A percentile compares a stretch with the other conserved stretches of the same genome.
Evolutionary conservation across 2,329 filamentous ascomycete species (phyloP).

Genomic region (Geosmithia morbida): DNA sequence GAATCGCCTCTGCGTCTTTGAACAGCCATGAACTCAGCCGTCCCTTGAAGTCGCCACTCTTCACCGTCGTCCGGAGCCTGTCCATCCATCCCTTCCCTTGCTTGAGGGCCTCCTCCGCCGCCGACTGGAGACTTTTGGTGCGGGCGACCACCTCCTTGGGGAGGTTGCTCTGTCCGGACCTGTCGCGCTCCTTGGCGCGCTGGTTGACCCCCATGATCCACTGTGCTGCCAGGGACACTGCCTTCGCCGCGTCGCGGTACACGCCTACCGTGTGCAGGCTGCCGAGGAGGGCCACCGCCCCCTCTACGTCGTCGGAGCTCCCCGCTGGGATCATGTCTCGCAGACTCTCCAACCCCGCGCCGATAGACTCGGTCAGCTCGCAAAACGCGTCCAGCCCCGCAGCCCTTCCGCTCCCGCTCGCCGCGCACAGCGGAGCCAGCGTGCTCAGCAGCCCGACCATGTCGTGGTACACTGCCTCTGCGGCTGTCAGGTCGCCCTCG

Average conservation of each 20-base stretch:
- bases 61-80: constrained; percentile 11
- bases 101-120: constrained; percentile 14
- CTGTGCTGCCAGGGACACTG: constrained; percentile 13
- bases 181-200: constrained; percentile 22
- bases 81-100: constrained; percentile 13
- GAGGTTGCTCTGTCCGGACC: constrained; percentile 20
- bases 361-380: constrained; percentile 12
- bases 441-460: constrained; percentile 24
- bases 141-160: constrained; percentile 20
- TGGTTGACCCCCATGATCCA: constrained; percentile 21
- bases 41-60: constrained; percentile 14
- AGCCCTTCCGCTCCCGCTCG: constrained; percentile 8
- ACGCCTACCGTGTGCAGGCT: constrained; percentile 21
- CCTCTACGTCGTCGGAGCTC: constrained; percentile 2
- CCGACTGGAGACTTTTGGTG: constrained; percentile 16
- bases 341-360: constrained; percentile 12
- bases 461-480: constrained; percentile 29
- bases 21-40: constrained; percentile 14
- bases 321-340: constrained; percentile 4
- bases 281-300: constrained; percentile 11
- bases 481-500: constrained; percentile 18
- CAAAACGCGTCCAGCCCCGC: constrained; percentile 10
- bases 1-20: constrained; percentile 7
- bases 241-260: constrained; percentile 21
- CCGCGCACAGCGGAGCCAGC: constrained; percentile 14